Evolutionary conservation across 176 grass and related monocot genomes (phyloP).

Genomic region (Pharus latifolius): DNA sequence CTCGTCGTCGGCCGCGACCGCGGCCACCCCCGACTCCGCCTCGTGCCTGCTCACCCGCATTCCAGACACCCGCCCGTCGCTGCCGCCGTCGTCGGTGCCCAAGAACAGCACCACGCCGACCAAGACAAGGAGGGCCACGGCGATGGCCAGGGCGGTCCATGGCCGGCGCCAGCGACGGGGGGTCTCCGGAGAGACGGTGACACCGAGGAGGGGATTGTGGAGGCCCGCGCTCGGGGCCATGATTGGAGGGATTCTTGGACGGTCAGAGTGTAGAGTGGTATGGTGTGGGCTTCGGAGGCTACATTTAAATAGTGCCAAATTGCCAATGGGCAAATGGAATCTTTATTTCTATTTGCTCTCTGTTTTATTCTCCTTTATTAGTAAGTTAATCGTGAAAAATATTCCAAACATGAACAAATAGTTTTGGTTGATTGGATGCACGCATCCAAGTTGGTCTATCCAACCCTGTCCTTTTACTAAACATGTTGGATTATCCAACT

Average conservation of each 20-base stretch:
- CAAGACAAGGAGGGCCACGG: slow-evolving; percentile 20
- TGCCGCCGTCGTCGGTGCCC: neutral
- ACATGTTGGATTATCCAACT: too few relatives aligned
- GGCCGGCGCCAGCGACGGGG: neutral
- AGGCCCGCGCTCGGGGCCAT: slow-evolving; percentile 22
- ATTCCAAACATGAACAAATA: too few relatives aligned
- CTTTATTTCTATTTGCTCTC: too few relatives aligned
- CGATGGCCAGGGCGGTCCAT: slow-evolving; percentile 17
- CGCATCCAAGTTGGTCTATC: too few relatives aligned
- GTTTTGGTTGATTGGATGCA: too few relatives aligned
- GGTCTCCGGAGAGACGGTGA: neutral
- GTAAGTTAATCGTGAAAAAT: too few relatives aligned
- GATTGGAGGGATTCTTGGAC: slow-evolving; percentile 6
- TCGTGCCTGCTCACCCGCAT: slow-evolving; percentile 19
- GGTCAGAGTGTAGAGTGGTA: neutral
- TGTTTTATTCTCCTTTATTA: too few relatives aligned
- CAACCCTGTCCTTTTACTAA: too few relatives aligned
- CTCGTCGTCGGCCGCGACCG: slow-evolving; percentile 69
- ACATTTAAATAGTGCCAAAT: neutral
- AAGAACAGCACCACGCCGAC: slow-evolving; percentile 10
- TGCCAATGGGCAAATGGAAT: too few relatives aligned
- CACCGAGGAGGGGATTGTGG: slow-evolving; percentile 16
- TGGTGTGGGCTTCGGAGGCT: neutral
- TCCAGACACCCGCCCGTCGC: neutral
- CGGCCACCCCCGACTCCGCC: slow-evolving; percentile 31